A percentile compares a stretch with the other conserved stretches of the same genome.
phyloP scores from a whole-genome alignment of 805 yeast species.

The Lipomyces yamanashiensis region DNA sequence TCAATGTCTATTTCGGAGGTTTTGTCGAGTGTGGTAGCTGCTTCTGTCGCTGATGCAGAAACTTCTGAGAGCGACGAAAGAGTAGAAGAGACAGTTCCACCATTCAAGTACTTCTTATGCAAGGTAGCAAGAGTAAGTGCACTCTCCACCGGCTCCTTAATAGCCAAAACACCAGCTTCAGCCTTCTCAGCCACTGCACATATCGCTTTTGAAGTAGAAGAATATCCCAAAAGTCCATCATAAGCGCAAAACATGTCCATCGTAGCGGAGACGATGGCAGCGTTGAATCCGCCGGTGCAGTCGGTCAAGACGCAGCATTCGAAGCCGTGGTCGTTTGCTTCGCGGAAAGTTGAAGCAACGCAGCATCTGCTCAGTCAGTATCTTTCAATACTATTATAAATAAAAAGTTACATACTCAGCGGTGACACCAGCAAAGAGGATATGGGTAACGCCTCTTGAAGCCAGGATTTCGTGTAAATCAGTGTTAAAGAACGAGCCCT shows the following conservation, averaged over 20 bases:
- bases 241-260: slow-evolving; percentile 39
- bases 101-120: slow-evolving; percentile 6
- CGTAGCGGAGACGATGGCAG: slow-evolving; percentile 37
- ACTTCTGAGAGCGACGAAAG: background rate
- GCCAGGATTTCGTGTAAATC: slow-evolving; percentile 42
- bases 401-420: slow-evolving; percentile 38
- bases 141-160: slow-evolving; percentile 11
- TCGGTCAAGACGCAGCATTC: slow-evolving; percentile 43
- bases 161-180: slow-evolving; percentile 16
- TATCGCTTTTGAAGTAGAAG: slow-evolving; percentile 29
- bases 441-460: slow-evolving; percentile 43
- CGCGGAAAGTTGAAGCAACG: slow-evolving; percentile 45
- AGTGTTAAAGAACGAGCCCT: slow-evolving; percentile 46
- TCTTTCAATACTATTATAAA: background rate
- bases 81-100: background rate
- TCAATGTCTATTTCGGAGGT: slow-evolving; percentile 24
- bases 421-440: slow-evolving; percentile 45
- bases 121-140: background rate
- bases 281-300: slow-evolving; percentile 41
- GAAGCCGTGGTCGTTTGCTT: slow-evolving; percentile 46
- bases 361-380: slow-evolving; percentile 38
- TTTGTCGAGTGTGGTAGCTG: slow-evolving; percentile 18
- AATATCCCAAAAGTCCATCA: slow-evolving; percentile 41
- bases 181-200: slow-evolving; percentile 21
- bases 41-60: slow-evolving; percentile 3